Base-by-base conservation (phyloP, 2,329 filamentous ascomycete genomes). In the Bipolaris victoriae region DNA sequence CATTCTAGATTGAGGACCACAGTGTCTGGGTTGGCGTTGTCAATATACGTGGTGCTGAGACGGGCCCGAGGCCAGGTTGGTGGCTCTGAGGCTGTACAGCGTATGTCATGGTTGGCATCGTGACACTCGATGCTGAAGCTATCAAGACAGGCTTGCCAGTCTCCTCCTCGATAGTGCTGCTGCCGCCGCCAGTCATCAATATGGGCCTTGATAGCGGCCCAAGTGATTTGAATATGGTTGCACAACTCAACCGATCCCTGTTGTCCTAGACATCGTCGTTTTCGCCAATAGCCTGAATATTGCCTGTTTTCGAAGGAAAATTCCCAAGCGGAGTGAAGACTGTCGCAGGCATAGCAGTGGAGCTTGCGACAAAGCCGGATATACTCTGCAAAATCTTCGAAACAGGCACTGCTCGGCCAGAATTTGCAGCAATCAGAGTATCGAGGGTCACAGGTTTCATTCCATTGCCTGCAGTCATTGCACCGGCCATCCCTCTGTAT, bases 1-100 rank as follows among this genome's bases (percentile, higher is more conserved):
- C 63, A 66, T 45, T 64, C 61, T 48, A 66, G 40, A 52, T 53
- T 64, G 45, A 64, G 59, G 60, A 63, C 59, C 50, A 64, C 57
- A 57, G 54, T 48, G 33, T 47, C 39, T 48, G 58, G 43, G 13
- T 18, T 9, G 9, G 11, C 11, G 15, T 5, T 45, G 41, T 48
- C 33, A 45, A 52, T 29, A 2, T 10, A 10, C 9, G 10, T 29
- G 3, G 26, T 64, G 46, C 49, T 4, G 44, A 66, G 61, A 59
- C 50, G 45, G 44, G 63, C 63, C 51, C 55, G 59, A n/a, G 63
- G 63, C 59, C 61, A 62, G 50, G 61, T 66, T 37, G 62, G 59
- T 43, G 51, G 52, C 45, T 62, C 60, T 47, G 57, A 63, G 49
- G 57, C 36, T 18, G 57, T 62, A 44, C 61, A 67, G 56, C 62